phyloP scores from a whole-genome alignment of 495 filamentous ascomycete genomes.

The Penicillium paradoxum region DNA sequence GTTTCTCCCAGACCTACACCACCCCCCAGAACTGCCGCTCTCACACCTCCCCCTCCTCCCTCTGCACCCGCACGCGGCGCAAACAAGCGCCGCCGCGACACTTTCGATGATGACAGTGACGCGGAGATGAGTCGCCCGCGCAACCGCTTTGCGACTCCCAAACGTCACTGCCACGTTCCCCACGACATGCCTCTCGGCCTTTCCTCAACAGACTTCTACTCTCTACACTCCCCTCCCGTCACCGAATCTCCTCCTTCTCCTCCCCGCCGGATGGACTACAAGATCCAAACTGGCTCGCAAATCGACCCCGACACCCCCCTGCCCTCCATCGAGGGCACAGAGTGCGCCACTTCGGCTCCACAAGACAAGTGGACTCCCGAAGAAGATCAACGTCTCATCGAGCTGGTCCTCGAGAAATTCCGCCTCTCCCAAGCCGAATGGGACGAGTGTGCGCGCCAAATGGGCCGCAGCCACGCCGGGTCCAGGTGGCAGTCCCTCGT shows the following conservation, averaged over 20 bases:
- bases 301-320: constrained; percentile 34
- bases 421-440: constrained; percentile 67
- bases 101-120: constrained; percentile 44
- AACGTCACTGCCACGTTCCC: constrained; percentile 60
- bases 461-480: constrained; percentile 59
- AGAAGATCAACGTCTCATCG: constrained; percentile 66
- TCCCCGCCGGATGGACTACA: constrained; percentile 11
- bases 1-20: constrained; percentile 36
- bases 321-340: constrained; percentile 38
- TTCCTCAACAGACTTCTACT: constrained; percentile 59
- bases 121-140: constrained; percentile 35
- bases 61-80: constrained; percentile 43
- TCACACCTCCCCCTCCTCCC: constrained; percentile 33
- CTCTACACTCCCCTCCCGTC: constrained; percentile 43
- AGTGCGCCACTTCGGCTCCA: constrained; percentile 12
- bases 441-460: constrained; percentile 69
- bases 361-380: constrained; percentile 55
- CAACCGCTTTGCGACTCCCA: constrained; percentile 58
- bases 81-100: constrained; percentile 59
- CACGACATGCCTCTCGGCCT: constrained; percentile 65
- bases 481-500: constrained; percentile 64
- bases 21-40: constrained; percentile 17
- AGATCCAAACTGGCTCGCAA: constrained; percentile 9
- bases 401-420: constrained; percentile 71
- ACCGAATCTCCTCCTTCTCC: constrained; percentile 37